Base-by-base conservation (phyloP, 2,329 filamentous ascomycete genomes). In the Gyromitra esculenta region DNA sequence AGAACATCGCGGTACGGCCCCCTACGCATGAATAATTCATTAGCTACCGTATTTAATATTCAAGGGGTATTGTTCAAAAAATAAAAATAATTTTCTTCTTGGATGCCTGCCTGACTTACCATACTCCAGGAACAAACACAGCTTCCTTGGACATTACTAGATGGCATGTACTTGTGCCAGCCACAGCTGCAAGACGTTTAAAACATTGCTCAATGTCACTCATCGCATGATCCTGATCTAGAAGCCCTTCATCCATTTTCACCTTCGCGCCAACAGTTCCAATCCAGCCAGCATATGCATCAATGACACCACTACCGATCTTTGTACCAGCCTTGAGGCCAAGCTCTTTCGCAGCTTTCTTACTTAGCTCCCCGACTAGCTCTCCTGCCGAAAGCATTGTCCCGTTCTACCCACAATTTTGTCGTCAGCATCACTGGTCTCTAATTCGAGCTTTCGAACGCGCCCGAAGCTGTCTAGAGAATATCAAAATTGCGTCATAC, bases 251-350 rank as follows among this genome's bases (percentile, higher is more conserved):
- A 52, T 87, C 87, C 15, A 96, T 88, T 79, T 93, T 88, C 81
- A 97, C 93, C 84, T 97, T 97, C 77, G 96, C 95, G 75, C 96
- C 96, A n/a, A 99, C 96, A 0, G 96, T 98, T 77, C 96, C 96
- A 80, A 99, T 96, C 96, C 96, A 99, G 79, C 96, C 96, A 76
- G 96, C 96, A 82, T 99, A 99, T 18, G 96, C 96, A 83, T 99
- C 96, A 82, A 99, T 99, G 79, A 99, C 96, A 83, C 94, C 94
- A 82, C 93, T 97, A 69, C 96, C 96, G 71, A 99, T 92, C 18
- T 96, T 93, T 80, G 97, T 96, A 50, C 94, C 95, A 21, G 91
- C 87, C 4, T 91, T 91, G 1, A 99, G 88, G 6, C 96, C 95
- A 77, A 99, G 89, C 79, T 97, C 92, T 62, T 87, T 85, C 15